Evolutionary conservation across 2,329 filamentous ascomycete species (phyloP).

Genomic region (Aspergillus sp.): DNA sequence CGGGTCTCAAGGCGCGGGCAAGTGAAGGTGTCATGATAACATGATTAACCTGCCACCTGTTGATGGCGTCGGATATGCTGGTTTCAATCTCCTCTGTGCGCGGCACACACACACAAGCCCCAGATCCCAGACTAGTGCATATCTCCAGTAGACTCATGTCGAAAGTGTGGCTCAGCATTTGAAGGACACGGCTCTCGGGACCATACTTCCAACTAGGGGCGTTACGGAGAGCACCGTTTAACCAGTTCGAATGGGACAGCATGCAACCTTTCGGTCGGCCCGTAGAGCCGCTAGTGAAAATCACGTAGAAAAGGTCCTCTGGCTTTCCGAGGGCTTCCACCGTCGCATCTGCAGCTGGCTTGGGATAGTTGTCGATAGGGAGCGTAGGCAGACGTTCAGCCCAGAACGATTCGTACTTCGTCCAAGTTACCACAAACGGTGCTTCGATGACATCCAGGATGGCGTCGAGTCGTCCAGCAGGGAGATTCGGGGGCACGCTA

Average conservation of each 20-base stretch:
- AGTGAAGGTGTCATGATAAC: conserved; percentile 29
- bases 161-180: conserved; percentile 4
- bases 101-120: conserved; percentile 2
- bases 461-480: neutral
- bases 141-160: conserved; percentile 7
- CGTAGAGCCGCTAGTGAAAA: neutral
- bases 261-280: conserved; percentile 12
- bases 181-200: neutral
- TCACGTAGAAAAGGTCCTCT: neutral
- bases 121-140: neutral
- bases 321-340: neutral
- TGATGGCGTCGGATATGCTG: conserved; percentile 7
- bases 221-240: neutral
- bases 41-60: conserved; percentile 24
- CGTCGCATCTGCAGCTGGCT: neutral
- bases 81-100: neutral
- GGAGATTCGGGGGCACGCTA: neutral
- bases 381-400: neutral
- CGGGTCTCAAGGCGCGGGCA: conserved; percentile 24
- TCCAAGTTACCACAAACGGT: neutral
- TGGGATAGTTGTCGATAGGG: neutral
- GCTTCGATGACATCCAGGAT: neutral
- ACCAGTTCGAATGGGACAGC: neutral
- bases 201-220: neutral
- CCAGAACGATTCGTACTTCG: neutral